Conservation (phyloP, 352 stramenopile genomes). For the Phytophthora lateralis region DNA sequence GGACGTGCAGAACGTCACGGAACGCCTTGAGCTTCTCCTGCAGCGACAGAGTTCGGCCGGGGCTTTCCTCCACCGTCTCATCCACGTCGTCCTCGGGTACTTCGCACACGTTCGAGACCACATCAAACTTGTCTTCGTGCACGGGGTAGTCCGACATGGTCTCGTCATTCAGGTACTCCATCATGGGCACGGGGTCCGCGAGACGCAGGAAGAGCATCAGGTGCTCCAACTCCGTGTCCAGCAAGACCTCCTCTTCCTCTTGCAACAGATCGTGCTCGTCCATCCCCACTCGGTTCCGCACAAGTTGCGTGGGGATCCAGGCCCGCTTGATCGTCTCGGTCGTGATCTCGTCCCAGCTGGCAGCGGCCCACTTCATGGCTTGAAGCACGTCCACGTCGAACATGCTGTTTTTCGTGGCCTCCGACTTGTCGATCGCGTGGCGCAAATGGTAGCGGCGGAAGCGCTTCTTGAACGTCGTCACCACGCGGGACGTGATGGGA, state of each 20-base stretch:
- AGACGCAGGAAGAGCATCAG: conserved; percentile 71
- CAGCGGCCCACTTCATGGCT: conserved; percentile 78
- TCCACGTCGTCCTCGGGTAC: conserved; percentile 73
- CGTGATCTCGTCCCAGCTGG: conserved; percentile 76
- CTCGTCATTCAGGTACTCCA: conserved; percentile 79
- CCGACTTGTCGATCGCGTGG: conserved; percentile 63
- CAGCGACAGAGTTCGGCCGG: conserved; percentile 50
- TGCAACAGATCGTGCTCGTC: conserved; percentile 57
- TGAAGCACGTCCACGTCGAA: conserved; percentile 76
- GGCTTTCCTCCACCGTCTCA: conserved; percentile 50
- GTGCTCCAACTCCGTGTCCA: conserved; percentile 72
- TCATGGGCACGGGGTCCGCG: conserved; percentile 59
- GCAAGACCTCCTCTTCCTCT: conserved; percentile 59
- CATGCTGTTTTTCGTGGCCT: conserved; percentile 47
- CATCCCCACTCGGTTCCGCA: conserved; percentile 55
- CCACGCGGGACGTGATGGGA: conserved; percentile 63
- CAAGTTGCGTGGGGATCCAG: conserved; percentile 64
- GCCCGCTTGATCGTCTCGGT: conserved; percentile 70
- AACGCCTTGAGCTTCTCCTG: conserved; percentile 86
- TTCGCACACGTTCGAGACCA: conserved; percentile 69
- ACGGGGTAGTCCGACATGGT: conserved; percentile 67
- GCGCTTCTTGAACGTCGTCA: conserved; percentile 75
- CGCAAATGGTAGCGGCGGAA: conserved; percentile 77
- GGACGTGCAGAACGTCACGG: conserved; percentile 72
- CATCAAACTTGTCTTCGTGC: conserved; percentile 86